Evolutionary conservation across 352 stramenopile species (phyloP).

Genomic region (Pythium phragmiticola): DNA sequence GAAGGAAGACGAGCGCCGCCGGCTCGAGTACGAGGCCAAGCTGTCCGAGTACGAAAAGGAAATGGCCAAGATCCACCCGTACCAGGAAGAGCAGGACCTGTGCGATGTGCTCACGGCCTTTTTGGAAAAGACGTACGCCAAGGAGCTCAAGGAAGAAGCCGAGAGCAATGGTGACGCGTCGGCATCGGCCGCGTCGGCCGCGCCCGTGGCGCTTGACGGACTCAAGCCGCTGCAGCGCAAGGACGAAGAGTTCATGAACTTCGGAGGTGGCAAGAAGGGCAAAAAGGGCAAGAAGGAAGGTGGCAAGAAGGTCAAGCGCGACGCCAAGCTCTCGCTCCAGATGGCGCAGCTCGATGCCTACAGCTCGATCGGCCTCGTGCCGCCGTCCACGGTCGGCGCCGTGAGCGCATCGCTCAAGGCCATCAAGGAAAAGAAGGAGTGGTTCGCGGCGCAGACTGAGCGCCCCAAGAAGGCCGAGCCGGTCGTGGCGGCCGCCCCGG

Average conservation of each 20-base stretch:
- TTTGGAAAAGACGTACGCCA: conserved; percentile 91
- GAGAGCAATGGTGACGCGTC: conserved; percentile 34
- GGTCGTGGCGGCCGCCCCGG: conserved; percentile 21
- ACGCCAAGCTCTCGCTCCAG: conserved; percentile 72
- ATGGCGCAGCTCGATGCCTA: conserved; percentile 89
- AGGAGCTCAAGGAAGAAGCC: conserved; percentile 68
- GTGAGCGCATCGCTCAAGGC: conserved; percentile 89
- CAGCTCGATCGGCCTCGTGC: conserved; percentile 88
- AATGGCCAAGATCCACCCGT: conserved; percentile 95
- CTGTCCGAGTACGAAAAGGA: conserved; percentile 96
- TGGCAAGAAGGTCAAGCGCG: conserved; percentile 78
- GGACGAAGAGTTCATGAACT: conserved; percentile 83
- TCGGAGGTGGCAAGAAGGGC: conserved; percentile 65
- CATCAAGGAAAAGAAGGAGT: conserved; percentile 95
- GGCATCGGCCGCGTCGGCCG: conserved; percentile 25
- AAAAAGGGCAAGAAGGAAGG: conserved; percentile 45
- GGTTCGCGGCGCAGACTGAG: conserved; percentile 72
- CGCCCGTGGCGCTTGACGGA: conserved; percentile 84
- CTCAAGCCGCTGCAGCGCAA: conserved; percentile 91
- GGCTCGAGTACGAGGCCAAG: conserved; percentile 91
- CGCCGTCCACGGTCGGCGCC: conserved; percentile 81
- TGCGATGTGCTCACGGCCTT: conserved; percentile 94
- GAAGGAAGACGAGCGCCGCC: conserved; percentile 80
- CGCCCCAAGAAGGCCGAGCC: conserved; percentile 33
- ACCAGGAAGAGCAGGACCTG: conserved; percentile 95